Percentiles rank a stretch among this genome's conserved stretches.
These are phyloP conservation scores for Lyophyllum decastes DNA, from an alignment of 768 basidiomycete genomes.

Conservation along the genomic window DNA sequence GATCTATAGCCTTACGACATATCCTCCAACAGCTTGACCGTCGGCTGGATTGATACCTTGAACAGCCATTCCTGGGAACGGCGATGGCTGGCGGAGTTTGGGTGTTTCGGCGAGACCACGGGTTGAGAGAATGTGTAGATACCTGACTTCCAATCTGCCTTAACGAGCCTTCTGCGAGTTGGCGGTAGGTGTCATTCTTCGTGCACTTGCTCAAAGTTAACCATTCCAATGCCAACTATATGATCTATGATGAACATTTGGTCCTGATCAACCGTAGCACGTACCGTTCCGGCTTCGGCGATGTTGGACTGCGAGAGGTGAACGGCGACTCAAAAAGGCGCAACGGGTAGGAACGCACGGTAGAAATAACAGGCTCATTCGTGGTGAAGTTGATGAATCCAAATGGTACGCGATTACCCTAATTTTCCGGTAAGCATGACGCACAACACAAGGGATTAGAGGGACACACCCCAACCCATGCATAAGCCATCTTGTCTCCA, in stretches of 20 bases:
- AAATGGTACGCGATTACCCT: conserved; percentile 42
- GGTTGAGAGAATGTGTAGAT: not conserved
- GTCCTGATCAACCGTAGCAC: conserved; percentile 3
- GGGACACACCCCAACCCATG: conserved; percentile 55
- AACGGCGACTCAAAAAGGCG: not conserved
- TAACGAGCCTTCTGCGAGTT: conserved; percentile 52
- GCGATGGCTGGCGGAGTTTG: not conserved
- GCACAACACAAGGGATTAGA: not conserved
- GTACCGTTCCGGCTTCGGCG: conserved; percentile 55
- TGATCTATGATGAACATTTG: conserved; percentile 20
- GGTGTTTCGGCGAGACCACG: not conserved
- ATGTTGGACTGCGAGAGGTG: conserved; percentile 41
- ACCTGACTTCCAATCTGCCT: conserved; percentile 49
- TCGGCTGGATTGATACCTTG: conserved; percentile 55
- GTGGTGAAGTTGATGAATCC: conserved; percentile 42
- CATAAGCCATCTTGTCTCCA: conserved; percentile 61
- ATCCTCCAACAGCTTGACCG: conserved; percentile 51
- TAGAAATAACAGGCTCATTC: conserved; percentile 38
- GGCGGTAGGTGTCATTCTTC: conserved; percentile 58
- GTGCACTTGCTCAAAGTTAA: conserved; percentile 54
- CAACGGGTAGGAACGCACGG: conserved; percentile 17
- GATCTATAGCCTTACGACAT: conserved; percentile 39
- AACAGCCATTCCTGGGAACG: conserved; percentile 48
- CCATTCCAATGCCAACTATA: conserved; percentile 60
- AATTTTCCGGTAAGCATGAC: not conserved